Conservation (phyloP, 768 basidiomycete species). For the Cystofilobasidium capitatum region DNA sequence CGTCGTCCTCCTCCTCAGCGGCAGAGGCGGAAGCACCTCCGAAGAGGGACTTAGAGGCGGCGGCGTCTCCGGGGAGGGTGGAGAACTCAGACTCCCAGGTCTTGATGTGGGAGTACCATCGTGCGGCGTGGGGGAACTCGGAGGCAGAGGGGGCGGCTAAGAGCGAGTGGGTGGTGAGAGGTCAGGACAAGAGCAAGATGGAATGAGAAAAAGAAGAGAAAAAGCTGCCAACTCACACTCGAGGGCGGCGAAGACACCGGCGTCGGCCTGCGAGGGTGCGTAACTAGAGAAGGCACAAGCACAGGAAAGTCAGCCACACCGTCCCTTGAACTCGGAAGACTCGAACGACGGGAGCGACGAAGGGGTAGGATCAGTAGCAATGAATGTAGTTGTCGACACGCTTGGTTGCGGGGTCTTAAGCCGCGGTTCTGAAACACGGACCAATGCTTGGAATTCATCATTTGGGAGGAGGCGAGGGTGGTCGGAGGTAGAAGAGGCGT, state of each 20-base stretch:
- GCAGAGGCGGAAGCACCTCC: slow-evolving; percentile 43
- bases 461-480: slow-evolving; percentile 3
- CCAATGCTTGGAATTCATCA: slow-evolving; percentile 76
- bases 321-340: not conserved
- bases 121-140: slow-evolving; percentile 59
- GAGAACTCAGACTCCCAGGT: slow-evolving; percentile 54
- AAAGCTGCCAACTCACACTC: slow-evolving; percentile 27
- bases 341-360: not conserved
- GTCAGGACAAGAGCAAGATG: not conserved
- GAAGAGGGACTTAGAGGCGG: slow-evolving; percentile 63
- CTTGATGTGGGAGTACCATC: slow-evolving; percentile 92
- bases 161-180: not conserved
- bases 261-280: slow-evolving; percentile 87
- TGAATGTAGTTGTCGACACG: slow-evolving; percentile 59
- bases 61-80: slow-evolving; percentile 66
- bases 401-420: slow-evolving; percentile 69
- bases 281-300: slow-evolving; percentile 49
- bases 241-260: slow-evolving; percentile 77
- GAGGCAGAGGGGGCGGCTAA: slow-evolving; percentile 54
- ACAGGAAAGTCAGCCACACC: slow-evolving; percentile 2
- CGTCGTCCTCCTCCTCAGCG: slow-evolving; percentile 56
- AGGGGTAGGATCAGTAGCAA: slow-evolving; percentile 57
- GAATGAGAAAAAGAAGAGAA: not conserved
- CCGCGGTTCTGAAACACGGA: slow-evolving; percentile 92
- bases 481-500: not conserved